phyloP scores from a whole-genome alignment of 768 basidiomycete genomes.

The Russula vinacea region DNA sequence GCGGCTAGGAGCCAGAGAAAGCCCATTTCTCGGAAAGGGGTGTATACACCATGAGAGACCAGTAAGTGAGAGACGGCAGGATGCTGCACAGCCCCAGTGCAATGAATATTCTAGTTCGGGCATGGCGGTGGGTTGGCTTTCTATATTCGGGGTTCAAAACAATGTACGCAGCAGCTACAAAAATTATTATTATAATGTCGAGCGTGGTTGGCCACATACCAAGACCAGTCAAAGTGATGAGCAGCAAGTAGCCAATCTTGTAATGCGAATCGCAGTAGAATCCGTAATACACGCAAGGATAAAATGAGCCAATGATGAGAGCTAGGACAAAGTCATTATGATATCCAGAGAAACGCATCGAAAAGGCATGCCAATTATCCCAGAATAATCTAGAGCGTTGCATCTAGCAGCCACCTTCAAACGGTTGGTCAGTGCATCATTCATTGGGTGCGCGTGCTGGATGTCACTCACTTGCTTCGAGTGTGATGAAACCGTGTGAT shows the following conservation, averaged over 20 bases:
- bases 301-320: conserved; percentile 75
- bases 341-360: conserved; percentile 16
- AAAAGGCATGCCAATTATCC: conserved; percentile 58
- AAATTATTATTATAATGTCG: not conserved
- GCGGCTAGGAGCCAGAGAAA: conserved; percentile 66
- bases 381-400: conserved; percentile 71
- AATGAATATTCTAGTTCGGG: conserved; percentile 77
- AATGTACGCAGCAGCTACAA: conserved; percentile 62
- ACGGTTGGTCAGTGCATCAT: not conserved
- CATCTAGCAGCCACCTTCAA: conserved; percentile 56
- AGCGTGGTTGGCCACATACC: conserved; percentile 45
- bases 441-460: not conserved
- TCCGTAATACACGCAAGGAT: conserved; percentile 73
- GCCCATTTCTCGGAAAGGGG: conserved; percentile 60
- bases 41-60: conserved; percentile 52
- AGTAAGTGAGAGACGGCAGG: conserved; percentile 63
- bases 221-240: conserved; percentile 51
- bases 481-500: conserved; percentile 72
- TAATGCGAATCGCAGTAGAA: conserved; percentile 63
- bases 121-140: conserved; percentile 68
- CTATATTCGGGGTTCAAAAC: conserved; percentile 78
- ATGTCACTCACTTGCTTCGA: conserved; percentile 54
- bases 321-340: conserved; percentile 37
- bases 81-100: conserved; percentile 68
- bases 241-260: conserved; percentile 53